Conservation (phyloP, 106 monocot genomes). For the Dioscorea alata region DNA sequence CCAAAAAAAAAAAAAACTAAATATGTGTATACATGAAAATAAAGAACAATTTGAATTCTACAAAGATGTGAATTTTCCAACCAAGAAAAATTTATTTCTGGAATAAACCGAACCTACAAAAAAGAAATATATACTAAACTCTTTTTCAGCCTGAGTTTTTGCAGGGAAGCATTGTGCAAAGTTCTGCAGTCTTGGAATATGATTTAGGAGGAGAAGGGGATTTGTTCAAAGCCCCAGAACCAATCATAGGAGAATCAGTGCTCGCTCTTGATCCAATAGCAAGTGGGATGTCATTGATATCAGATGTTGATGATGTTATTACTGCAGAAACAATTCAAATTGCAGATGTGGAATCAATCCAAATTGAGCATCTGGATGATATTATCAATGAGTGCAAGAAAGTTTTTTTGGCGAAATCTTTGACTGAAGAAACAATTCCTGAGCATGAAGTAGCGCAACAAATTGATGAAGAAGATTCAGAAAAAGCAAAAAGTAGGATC, state of each 20-base stretch:
- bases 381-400: constrained; percentile 76
- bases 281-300: constrained; percentile 57
- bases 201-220: constrained; percentile 65
- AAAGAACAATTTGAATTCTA: too few species aligned
- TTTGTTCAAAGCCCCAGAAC: constrained; percentile 73
- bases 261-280: constrained; percentile 35
- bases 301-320: constrained; percentile 28
- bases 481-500: constrained; percentile 13
- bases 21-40: too few species aligned
- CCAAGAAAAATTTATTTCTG: too few species aligned
- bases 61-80: too few species aligned
- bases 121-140: too few species aligned
- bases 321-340: constrained; percentile 33
- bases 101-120: too few species aligned
- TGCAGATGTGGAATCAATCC: constrained; percentile 43
- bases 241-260: constrained; percentile 48
- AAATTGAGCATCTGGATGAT: constrained; percentile 52
- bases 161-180: constrained; percentile 20
- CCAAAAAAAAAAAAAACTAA: too few species aligned
- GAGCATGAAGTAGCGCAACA: constrained; percentile 19
- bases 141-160: neutral
- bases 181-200: constrained; percentile 44
- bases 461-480: constrained; percentile 15
- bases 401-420: constrained; percentile 46
- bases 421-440: constrained; percentile 31